Percentiles rank a stretch among this genome's conserved stretches.
phyloP scores from a whole-genome alignment of 345 rosid species.

The Chamaenerion angustifolium region DNA sequence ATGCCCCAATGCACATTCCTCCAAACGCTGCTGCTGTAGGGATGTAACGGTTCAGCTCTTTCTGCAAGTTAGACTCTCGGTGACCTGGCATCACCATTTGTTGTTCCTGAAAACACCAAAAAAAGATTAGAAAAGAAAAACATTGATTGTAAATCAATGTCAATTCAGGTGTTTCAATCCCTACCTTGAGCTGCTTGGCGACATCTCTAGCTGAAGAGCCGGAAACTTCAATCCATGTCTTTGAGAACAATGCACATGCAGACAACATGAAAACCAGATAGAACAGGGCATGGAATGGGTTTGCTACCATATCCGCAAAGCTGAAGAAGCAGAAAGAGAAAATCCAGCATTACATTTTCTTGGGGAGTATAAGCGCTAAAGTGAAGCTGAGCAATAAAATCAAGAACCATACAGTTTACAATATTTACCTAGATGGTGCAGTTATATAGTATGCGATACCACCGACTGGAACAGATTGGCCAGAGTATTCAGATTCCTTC shows the following conservation, averaged over 20 bases:
- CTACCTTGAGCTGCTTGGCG: constrained; percentile 20
- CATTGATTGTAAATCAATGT: too few species aligned
- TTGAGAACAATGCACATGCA: constrained; percentile 29
- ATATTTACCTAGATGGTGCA: constrained; percentile 16
- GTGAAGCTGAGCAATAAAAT: too few species aligned
- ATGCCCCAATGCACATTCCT: constrained; percentile 4
- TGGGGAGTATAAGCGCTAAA: too few species aligned
- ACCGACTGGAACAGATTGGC: constrained; percentile 20
- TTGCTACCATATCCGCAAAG: constrained; percentile 25
- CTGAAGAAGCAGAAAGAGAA: constrained; percentile 3
- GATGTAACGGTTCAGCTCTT: constrained; percentile 5
- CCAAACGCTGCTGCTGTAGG: constrained; percentile 5
- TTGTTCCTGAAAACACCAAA: constrained; percentile 3
- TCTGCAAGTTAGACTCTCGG: constrained; percentile 1
- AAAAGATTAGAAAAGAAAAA: too few species aligned
- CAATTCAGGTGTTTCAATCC: neutral
- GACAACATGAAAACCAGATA: constrained; percentile 20
- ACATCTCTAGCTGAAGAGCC: constrained; percentile 30
- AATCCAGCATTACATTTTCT: neutral
- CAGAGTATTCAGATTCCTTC: constrained; percentile 25
- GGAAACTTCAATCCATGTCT: constrained; percentile 29
- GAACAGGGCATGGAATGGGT: constrained; percentile 30
- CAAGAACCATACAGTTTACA: neutral
- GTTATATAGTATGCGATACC: constrained; percentile 24
- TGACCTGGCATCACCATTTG: constrained; percentile 9